These are phyloP conservation scores for Phytomonas sp. DNA, from an alignment of 208 protist species.

Conservation along the genomic window DNA sequence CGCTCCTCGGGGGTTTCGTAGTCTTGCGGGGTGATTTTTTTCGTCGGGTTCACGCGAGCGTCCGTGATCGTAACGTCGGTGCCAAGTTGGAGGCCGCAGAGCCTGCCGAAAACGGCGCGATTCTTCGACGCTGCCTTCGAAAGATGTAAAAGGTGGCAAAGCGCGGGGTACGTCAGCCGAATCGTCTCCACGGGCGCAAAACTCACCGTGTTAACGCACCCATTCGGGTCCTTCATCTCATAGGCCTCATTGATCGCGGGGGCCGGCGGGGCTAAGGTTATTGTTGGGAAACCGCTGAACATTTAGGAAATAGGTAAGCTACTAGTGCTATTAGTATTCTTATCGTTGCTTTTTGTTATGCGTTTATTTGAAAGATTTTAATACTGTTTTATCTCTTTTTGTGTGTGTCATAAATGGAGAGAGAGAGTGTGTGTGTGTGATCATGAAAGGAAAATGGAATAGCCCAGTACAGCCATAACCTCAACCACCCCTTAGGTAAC, in stretches of 20 bases:
- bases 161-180: conserved; percentile 39
- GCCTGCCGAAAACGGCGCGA: conserved; percentile 31
- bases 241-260: conserved; percentile 19
- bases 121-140: conserved; percentile 25
- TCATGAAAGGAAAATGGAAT: conserved; percentile 3
- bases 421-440: not conserved
- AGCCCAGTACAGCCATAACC: not conserved
- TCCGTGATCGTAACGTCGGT: conserved; percentile 46
- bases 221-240: conserved; percentile 22
- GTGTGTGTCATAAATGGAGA: too few species aligned
- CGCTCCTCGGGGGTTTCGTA: conserved; percentile 17
- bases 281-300: conserved; percentile 36
- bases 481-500: too few species aligned
- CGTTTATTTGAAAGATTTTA: not conserved
- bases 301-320: conserved; percentile 12
- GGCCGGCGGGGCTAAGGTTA: conserved; percentile 27
- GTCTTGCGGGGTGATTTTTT: conserved; percentile 14
- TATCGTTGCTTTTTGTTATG: conserved; percentile 7
- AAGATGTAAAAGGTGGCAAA: conserved; percentile 38
- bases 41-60: conserved; percentile 19
- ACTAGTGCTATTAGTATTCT: conserved; percentile 3
- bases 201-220: conserved; percentile 19
- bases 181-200: conserved; percentile 22
- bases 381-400: not conserved
- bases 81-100: conserved; percentile 51